phyloP scores from a whole-genome alignment of 2,329 filamentous ascomycete species.

The Trichoderma afroharzianum region DNA sequence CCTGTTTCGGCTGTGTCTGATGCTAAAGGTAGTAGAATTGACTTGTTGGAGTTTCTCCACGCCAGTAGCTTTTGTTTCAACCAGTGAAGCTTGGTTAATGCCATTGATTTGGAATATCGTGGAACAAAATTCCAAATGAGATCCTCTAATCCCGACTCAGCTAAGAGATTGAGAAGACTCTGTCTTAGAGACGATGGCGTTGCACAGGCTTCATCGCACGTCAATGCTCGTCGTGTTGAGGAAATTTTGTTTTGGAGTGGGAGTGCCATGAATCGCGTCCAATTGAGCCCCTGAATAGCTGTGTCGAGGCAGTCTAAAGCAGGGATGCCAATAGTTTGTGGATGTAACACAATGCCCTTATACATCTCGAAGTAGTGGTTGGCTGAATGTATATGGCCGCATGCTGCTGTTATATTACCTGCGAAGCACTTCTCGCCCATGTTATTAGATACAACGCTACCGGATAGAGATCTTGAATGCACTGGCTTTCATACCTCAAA shows the following conservation, averaged over 20 bases:
- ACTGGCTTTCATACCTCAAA: not conserved
- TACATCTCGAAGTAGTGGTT: slow-evolving; percentile 3
- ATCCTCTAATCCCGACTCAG: not conserved
- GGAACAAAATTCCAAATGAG: not conserved
- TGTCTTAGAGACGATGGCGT: not conserved
- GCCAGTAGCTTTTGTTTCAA: not conserved
- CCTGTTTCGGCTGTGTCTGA: not conserved
- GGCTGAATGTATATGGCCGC: not conserved
- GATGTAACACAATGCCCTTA: not conserved
- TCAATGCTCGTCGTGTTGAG: not conserved
- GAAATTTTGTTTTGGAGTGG: not conserved
- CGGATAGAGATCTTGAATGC: not conserved
- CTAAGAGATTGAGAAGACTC: not conserved
- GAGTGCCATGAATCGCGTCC: not conserved
- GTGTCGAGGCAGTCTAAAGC: not conserved
- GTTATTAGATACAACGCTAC: not conserved
- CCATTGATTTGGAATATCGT: not conserved
- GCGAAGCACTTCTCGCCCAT: not conserved
- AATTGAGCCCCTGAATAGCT: not conserved
- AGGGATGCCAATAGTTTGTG: not conserved
- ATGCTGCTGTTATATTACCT: not conserved
- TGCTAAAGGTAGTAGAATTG: not conserved
- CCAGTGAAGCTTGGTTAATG: not conserved
- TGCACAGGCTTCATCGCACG: not conserved
- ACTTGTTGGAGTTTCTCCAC: not conserved